These are phyloP conservation scores for Zygosaccharomyces rouxii DNA, from an alignment of 805 yeast species.

Conservation along the genomic window DNA sequence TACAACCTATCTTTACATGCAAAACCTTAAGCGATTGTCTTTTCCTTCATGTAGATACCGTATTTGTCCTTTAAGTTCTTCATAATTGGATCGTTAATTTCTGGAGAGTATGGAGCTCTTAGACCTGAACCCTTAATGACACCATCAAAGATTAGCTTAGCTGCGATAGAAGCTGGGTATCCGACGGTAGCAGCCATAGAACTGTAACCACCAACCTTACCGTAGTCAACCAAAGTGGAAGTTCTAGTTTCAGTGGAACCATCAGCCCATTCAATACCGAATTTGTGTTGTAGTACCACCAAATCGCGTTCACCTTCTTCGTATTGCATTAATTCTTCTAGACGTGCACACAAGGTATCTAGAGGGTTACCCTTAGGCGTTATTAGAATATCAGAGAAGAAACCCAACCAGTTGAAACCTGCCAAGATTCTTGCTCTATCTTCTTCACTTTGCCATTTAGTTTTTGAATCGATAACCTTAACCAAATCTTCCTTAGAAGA, in stretches of 20 bases:
- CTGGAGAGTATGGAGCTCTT: conserved; percentile 88
- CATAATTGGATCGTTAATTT: conserved; percentile 86
- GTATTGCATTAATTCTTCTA: conserved; percentile 94
- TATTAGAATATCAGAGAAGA: conserved; percentile 70
- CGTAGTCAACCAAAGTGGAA: conserved; percentile 91
- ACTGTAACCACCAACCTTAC: conserved; percentile 82
- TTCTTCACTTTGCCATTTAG: conserved; percentile 73
- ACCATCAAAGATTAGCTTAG: conserved; percentile 80
- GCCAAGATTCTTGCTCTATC: conserved; percentile 82
- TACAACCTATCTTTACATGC: not conserved
- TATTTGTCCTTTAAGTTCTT: conserved; percentile 86
- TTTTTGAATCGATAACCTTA: conserved; percentile 68
- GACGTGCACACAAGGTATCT: conserved; percentile 94
- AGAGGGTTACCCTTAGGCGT: conserved; percentile 91
- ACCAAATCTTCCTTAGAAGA: conserved; percentile 66
- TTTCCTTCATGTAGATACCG: conserved; percentile 83
- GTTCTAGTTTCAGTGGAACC: conserved; percentile 90
- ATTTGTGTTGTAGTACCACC: conserved; percentile 94
- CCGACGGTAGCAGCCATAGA: conserved; percentile 99
- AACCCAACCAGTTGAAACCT: conserved; percentile 92
- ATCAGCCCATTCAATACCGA: conserved; percentile 94
- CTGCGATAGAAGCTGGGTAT: conserved; percentile 96
- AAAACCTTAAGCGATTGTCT: conserved; percentile 48
- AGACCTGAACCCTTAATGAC: conserved; percentile 74
- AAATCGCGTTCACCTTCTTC: conserved; percentile 93